Evolutionary conservation across 31 red algal genomes (phyloP).

Genomic region (Endocladia muricata): DNA sequence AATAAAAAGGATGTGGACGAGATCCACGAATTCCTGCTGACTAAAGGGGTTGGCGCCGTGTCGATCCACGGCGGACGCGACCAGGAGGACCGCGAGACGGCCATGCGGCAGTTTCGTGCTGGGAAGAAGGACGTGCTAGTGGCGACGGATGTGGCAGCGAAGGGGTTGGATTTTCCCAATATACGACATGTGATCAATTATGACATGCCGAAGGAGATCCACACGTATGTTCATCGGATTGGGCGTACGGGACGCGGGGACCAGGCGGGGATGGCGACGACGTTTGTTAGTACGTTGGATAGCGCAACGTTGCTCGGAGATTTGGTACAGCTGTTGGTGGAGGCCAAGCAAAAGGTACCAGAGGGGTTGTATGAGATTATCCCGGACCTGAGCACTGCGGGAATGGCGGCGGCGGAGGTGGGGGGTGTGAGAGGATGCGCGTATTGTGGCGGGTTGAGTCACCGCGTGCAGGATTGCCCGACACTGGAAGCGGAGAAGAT

Average conservation of each 20-base stretch:
- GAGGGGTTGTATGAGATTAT: constrained; percentile 57
- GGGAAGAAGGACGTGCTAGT: constrained; percentile 84
- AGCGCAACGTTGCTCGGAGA: constrained; percentile 59
- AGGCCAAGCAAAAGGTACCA: constrained; percentile 83
- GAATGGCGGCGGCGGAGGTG: constrained; percentile 35
- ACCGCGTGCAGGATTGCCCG: constrained; percentile 74
- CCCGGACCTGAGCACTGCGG: constrained; percentile 28
- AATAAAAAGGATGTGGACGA: constrained; percentile 84
- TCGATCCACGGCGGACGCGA: constrained; percentile 83
- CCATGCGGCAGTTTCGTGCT: constrained; percentile 72
- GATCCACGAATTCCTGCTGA: constrained; percentile 83
- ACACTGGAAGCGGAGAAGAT: constrained; percentile 72
- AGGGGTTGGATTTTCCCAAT: constrained; percentile 83
- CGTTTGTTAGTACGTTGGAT: constrained; percentile 68
- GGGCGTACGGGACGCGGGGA: constrained; percentile 82
- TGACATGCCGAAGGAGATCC: constrained; percentile 91
- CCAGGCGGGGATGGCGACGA: constrained; percentile 74
- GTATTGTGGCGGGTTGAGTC: constrained; percentile 91
- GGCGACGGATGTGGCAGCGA: constrained; percentile 95
- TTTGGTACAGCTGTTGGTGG: constrained; percentile 73
- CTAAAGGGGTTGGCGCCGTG: constrained; percentile 77
- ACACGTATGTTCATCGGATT: constrained; percentile 91
- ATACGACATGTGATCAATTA: constrained; percentile 92
- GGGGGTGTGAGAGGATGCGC: constrained; percentile 82
- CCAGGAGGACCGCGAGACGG: constrained; percentile 80